A percentile compares a stretch with the other conserved stretches of the same genome.
phyloP scores from a whole-genome alignment of 495 filamentous ascomycete species.

The Ramalina intermedia region DNA sequence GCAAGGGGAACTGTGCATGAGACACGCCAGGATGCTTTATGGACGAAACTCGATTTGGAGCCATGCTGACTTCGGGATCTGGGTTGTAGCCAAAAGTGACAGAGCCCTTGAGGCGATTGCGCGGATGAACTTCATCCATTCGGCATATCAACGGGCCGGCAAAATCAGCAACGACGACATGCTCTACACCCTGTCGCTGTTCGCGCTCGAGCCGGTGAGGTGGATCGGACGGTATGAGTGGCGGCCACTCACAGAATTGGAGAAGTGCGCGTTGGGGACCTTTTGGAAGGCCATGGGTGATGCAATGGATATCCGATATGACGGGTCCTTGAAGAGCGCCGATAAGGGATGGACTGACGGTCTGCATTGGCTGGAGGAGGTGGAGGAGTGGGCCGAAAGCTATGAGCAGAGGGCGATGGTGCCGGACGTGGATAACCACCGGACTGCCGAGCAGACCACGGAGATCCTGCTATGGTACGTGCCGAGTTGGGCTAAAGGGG shows the following conservation, averaged over 20 bases:
- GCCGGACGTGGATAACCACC: conserved; percentile 36
- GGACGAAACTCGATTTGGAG: too few species aligned
- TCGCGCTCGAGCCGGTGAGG: conserved; percentile 41
- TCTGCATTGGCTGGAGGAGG: conserved; percentile 50
- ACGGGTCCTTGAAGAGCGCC: conserved; percentile 16
- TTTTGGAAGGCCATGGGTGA: conserved; percentile 55
- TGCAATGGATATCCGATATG: conserved; percentile 42
- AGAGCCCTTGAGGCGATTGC: conserved; percentile 38
- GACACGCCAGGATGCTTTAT: too few species aligned
- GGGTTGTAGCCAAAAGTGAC: conserved; percentile 22
- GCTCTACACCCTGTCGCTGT: conserved; percentile 52
- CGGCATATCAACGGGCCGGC: conserved; percentile 39
- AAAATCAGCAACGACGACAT: conserved; percentile 50
- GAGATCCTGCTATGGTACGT: conserved; percentile 44
- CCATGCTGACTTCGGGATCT: too few species aligned
- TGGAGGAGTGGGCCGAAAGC: conserved; percentile 38
- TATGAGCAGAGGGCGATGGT: conserved; percentile 47
- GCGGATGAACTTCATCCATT: conserved; percentile 54
- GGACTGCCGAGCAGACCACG: conserved; percentile 40
- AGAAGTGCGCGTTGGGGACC: conserved; percentile 48
- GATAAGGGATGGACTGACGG: conserved; percentile 40
- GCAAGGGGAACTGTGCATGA: too few species aligned
- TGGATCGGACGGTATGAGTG: conserved; percentile 50
- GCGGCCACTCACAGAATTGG: conserved; percentile 44
- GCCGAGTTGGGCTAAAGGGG: conserved; percentile 32